Conservation (phyloP, 2,329 filamentous ascomycete species). For the Rutstroemia sp. region DNA sequence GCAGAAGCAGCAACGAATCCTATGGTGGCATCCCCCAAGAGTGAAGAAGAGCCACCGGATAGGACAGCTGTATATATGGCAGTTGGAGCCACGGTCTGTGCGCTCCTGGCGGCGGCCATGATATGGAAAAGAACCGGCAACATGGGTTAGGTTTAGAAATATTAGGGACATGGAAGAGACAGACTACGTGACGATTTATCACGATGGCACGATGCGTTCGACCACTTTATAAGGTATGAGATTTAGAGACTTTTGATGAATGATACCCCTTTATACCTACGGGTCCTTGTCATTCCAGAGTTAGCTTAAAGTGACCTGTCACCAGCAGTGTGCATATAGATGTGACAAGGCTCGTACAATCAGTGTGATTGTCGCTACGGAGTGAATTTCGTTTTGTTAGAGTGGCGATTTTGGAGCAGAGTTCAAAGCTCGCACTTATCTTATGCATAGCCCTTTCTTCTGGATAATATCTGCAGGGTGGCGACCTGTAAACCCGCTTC, state of each 20-base stretch:
- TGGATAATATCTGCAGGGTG: too few species aligned
- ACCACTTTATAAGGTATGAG: not conserved
- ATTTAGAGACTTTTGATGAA: not conserved
- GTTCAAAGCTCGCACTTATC: too few species aligned
- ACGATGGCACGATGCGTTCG: not conserved
- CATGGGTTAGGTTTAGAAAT: constrained; percentile 9
- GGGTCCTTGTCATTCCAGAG: too few species aligned
- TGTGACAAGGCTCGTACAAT: too few species aligned
- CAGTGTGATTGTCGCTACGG: too few species aligned
- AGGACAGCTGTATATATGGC: constrained; percentile 81
- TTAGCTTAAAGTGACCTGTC: too few species aligned
- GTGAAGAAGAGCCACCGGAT: constrained; percentile 77
- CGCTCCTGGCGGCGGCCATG: constrained; percentile 55
- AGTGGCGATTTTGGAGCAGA: too few species aligned
- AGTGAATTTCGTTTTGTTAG: too few species aligned
- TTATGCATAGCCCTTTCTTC: too few species aligned
- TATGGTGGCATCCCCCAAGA: constrained; percentile 80
- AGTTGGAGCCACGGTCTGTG: constrained; percentile 63
- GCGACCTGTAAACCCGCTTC: too few species aligned
- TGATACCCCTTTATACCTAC: not conserved
- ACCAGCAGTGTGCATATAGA: too few species aligned
- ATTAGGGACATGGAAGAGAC: not conserved
- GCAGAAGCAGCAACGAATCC: constrained; percentile 91
- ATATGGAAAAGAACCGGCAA: constrained; percentile 45
- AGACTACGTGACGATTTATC: not conserved